Evolutionary conservation across 352 stramenopile species (phyloP).

Genomic region (Phytophthora sansomeana): DNA sequence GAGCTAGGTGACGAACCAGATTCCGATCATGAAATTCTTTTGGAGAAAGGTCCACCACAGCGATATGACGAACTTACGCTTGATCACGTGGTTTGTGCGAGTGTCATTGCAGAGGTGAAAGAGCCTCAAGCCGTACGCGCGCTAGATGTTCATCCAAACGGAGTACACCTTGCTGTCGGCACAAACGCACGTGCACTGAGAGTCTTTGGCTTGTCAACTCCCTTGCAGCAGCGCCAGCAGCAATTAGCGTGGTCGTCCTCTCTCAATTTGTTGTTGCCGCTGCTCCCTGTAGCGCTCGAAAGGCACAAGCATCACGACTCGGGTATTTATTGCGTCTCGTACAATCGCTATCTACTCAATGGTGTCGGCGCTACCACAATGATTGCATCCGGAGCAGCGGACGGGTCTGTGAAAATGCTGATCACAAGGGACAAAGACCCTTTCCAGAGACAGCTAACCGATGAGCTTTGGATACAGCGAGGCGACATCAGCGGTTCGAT

Average conservation of each 20-base stretch:
- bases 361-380: conserved; percentile 15
- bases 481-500: conserved; percentile 34
- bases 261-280: conserved; percentile 44
- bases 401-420: conserved; percentile 70
- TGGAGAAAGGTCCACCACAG: background rate
- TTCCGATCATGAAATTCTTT: background rate
- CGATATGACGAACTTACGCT: conserved; percentile 50
- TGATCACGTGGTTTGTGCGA: conserved; percentile 52
- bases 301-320: conserved; percentile 69
- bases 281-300: conserved; percentile 63
- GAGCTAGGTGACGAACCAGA: background rate
- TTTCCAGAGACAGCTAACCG: conserved; percentile 16
- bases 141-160: conserved; percentile 51
- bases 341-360: conserved; percentile 32
- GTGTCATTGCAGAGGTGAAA: conserved; percentile 59
- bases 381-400: conserved; percentile 64
- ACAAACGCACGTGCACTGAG: conserved; percentile 68
- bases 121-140: conserved; percentile 67
- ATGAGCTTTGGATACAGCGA: conserved; percentile 45
- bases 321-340: conserved; percentile 65
- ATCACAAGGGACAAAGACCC: conserved; percentile 14
- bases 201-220: conserved; percentile 53
- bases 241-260: conserved; percentile 9
- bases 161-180: conserved; percentile 59
- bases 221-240: conserved; percentile 23